Evolutionary conservation across 192 early-diverging fungal species (phyloP).

Genomic region (Rhizophagus clarus): DNA sequence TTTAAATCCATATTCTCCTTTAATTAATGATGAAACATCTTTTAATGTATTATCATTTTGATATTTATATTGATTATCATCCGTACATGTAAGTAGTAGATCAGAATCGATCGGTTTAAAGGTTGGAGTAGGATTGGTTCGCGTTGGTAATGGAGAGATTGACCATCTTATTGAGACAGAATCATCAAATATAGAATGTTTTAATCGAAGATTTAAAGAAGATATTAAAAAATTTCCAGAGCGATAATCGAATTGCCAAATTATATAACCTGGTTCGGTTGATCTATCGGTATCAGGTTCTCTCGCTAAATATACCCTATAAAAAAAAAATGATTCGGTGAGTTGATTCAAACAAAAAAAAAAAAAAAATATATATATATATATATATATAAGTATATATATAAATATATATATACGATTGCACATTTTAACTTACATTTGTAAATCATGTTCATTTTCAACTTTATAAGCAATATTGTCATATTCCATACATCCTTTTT

Average conservation of each 20-base stretch:
- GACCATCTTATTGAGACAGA: neutral
- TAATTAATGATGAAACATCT: neutral
- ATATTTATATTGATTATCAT: neutral
- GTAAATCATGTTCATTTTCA: neutral
- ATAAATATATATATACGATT: neutral
- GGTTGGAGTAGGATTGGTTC: neutral
- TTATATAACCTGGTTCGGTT: slow-evolving; percentile 2
- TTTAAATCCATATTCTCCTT: slow-evolving; percentile 4
- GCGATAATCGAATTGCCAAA: slow-evolving; percentile 8
- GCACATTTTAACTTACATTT: neutral
- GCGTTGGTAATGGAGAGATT: slow-evolving; percentile 1
- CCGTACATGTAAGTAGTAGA: neutral
- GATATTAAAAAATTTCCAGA: neutral
- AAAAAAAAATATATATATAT: too few relatives aligned
- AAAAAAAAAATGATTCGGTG: neutral
- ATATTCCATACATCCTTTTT: neutral
- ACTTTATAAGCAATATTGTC: neutral
- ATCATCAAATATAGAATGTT: slow-evolving; percentile 4
- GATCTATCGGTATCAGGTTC: neutral
- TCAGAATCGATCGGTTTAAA: neutral
- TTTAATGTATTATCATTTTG: neutral
- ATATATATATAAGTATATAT: too few relatives aligned
- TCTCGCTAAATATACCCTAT: neutral
- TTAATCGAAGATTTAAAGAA: neutral
- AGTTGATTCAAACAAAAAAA: neutral